Evolutionary conservation across 2,329 filamentous ascomycete genomes (phyloP).

Genomic region (Apiospora koreana): DNA sequence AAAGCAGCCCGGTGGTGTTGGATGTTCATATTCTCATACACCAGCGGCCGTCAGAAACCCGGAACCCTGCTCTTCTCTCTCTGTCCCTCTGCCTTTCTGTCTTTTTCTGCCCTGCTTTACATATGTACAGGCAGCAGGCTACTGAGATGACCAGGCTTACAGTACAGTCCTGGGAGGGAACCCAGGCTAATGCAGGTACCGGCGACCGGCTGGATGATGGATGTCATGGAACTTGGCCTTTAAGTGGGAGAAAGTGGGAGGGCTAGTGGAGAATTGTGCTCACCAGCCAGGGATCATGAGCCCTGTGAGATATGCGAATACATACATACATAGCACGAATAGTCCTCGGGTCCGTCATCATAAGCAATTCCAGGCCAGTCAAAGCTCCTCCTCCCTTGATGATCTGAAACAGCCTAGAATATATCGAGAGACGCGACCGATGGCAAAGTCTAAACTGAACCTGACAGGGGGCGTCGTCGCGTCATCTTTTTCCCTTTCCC

Average conservation of each 20-base stretch:
- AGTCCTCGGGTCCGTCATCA: neutral
- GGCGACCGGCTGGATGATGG: neutral
- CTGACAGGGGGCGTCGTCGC: neutral
- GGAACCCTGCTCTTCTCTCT: neutral
- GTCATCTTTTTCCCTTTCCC: neutral
- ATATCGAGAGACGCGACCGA: conserved; percentile 3
- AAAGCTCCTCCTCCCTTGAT: neutral
- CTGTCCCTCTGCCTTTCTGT: too few relatives aligned
- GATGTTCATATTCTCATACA: neutral
- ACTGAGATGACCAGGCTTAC: too few relatives aligned
- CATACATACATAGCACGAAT: neutral
- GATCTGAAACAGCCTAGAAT: conserved; percentile 5
- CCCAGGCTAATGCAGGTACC: conserved; percentile 17
- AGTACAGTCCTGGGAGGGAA: neutral
- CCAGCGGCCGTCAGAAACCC: neutral
- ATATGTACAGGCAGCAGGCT: too few relatives aligned
- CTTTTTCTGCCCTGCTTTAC: conserved; percentile 6
- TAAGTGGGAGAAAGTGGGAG: conserved; percentile 19
- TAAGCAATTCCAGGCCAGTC: neutral
- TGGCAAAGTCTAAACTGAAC: neutral
- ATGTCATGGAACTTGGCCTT: neutral
- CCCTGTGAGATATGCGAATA: conserved; percentile 1
- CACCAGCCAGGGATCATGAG: neutral
- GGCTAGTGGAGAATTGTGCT: conserved; percentile 13
- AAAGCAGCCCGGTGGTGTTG: neutral